Evolutionary conservation across 805 yeast species (phyloP).

Genomic region (Pichia insulana): DNA sequence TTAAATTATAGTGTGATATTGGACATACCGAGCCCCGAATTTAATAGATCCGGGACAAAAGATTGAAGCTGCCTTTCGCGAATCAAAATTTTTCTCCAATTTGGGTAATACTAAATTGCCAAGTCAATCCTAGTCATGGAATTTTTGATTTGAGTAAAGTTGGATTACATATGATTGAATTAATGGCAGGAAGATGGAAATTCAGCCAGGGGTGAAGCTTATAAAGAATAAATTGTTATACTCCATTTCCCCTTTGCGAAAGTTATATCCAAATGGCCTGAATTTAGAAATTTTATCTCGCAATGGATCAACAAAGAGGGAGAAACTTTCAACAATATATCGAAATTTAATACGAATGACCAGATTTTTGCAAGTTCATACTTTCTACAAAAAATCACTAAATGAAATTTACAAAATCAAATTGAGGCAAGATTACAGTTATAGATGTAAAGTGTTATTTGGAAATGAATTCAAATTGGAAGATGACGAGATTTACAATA

Average conservation of each 20-base stretch:
- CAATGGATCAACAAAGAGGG: conserved; percentile 3
- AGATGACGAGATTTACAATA: conserved; percentile 8
- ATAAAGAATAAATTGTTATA: conserved; percentile 7
- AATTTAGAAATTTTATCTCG: conserved; percentile 8
- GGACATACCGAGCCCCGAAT: too few relatives aligned
- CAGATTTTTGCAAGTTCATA: conserved; percentile 9
- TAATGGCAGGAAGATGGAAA: too few relatives aligned
- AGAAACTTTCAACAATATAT: conserved; percentile 13
- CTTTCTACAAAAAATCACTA: conserved; percentile 7
- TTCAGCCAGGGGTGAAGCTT: conserved; percentile 1
- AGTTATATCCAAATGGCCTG: conserved; percentile 17
- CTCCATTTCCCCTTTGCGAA: conserved; percentile 12
- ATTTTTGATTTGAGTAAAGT: too few relatives aligned
- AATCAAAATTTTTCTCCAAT: too few relatives aligned
- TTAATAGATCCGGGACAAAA: too few relatives aligned
- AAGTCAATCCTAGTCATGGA: too few relatives aligned
- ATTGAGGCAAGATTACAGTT: conserved; percentile 19
- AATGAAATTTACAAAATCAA: conserved; percentile 13
- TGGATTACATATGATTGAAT: too few relatives aligned
- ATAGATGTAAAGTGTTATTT: conserved; percentile 10
- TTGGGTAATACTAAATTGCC: too few relatives aligned
- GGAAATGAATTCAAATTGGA: neutral
- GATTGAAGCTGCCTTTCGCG: too few relatives aligned
- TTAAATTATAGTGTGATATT: too few relatives aligned
- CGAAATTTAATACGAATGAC: conserved; percentile 16